Base-by-base conservation (phyloP, 177 flowering plant species). In the Tripterygium wilfordii region DNA sequence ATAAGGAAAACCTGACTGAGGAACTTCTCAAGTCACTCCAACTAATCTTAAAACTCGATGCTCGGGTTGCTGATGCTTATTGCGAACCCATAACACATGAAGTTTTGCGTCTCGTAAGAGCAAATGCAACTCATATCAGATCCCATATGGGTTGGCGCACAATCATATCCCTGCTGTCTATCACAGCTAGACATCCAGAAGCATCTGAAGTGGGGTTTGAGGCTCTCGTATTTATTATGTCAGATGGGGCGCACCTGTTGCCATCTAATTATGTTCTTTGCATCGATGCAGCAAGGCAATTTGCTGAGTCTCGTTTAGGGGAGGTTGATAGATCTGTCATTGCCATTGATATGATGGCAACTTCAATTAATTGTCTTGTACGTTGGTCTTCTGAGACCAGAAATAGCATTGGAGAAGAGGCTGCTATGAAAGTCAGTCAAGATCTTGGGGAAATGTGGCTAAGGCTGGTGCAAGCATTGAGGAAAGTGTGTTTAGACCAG, bases 381-480 rank as follows among this genome's bases (percentile, higher is more conserved):
- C 61, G 54, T 44, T 90, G 98, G 98, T 65, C 64, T 39, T 24
- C 19, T 14, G 80, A 83, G 62, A 58, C 81, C 16, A 80, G 70
- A 65, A 74, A 70, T 49, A 65, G 76, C 23, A 61, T 51, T 7
- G 77, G 61, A 17, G 86, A 78, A 39, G 81, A 76, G 52, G 85
- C 49, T 16, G 73, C 74, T 19, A 23, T 61, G 8, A 81, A 72
- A 53, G 39, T 80, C 40, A 64, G 57, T 39, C 83, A 78, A 46
- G 90, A 84, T 68, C 77, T 86, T 28, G 76, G 80, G 24, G 97
- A 87, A 54, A 87, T 90, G 96, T 84, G 96, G 97, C 45, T 90
- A 52, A 73, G 91, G 48, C 65, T 87, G 40, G 81, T 87, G 8
- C 88, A 80, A 52, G 91, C 79, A 10, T 55, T 85, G 38, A 68